These are phyloP conservation scores for Psilocybe subaeruginosa DNA, from an alignment of 768 basidiomycete genomes.

Conservation along the genomic window DNA sequence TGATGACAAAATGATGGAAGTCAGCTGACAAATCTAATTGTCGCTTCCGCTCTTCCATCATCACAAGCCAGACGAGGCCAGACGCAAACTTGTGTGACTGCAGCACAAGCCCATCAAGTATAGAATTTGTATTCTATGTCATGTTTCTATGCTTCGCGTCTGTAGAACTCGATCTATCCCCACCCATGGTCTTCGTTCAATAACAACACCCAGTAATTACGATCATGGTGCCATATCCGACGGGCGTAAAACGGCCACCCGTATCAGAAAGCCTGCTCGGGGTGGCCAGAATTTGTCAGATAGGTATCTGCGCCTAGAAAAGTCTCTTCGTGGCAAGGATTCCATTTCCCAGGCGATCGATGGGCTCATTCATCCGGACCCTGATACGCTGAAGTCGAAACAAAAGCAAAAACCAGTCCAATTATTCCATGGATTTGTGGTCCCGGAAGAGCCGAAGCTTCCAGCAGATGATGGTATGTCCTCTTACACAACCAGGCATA, in stretches of 20 bases:
- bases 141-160: slow-evolving; percentile 23
- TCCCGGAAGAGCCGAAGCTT: slow-evolving; percentile 64
- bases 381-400: slow-evolving; percentile 8
- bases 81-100: too few relatives aligned
- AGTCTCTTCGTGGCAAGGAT: slow-evolving; percentile 48
- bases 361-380: slow-evolving; percentile 4
- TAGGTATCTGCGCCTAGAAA: slow-evolving; percentile 60
- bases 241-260: slow-evolving; percentile 10
- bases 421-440: slow-evolving; percentile 53
- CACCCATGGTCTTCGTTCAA: slow-evolving; percentile 11
- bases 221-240: slow-evolving; percentile 15
- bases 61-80: too few relatives aligned
- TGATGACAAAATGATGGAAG: too few relatives aligned
- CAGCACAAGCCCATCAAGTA: too few relatives aligned
- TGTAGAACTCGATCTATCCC: slow-evolving; percentile 3
- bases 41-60: too few relatives aligned
- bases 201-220: slow-evolving; percentile 11
- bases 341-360: slow-evolving; percentile 34
- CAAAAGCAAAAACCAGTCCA: slow-evolving; percentile 13
- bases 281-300: slow-evolving; percentile 66
- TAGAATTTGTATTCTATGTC: not conserved
- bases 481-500: not conserved
- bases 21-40: too few relatives aligned
- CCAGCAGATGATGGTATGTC: slow-evolving; percentile 67
- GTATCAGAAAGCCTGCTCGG: slow-evolving; percentile 24